Base-by-base conservation (phyloP, 2,329 filamentous ascomycete species). In the Beauveria rudraprayagi region DNA sequence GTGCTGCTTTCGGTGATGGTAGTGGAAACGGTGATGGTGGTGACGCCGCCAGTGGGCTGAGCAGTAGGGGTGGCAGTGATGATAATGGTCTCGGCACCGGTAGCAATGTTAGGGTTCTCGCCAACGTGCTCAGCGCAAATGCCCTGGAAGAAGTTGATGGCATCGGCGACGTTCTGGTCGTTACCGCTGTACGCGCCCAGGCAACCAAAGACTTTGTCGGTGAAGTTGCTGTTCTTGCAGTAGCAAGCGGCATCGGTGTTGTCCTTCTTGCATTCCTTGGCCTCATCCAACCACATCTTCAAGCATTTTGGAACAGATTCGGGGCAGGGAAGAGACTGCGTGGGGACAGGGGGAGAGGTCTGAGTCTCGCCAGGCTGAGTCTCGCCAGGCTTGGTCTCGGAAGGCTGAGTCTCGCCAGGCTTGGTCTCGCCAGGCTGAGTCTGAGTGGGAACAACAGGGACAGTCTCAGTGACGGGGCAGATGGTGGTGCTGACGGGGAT, bases 211-310 rank as follows among this genome's bases (percentile, higher is more conserved):
- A 97, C 85, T 70, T 87, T 87, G 73, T 85, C 80, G 71, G 92
- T 89, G 76, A 94, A 93, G 60, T 84, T 78, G 63, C 81, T 74
- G 71, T 88, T 83, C 67, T 90, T 89, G 85, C 93, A 97, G 87
- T 90, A 96, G 85, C 93, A 97, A 66, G 77, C 76, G 63, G 81
- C 77, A 71, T 96, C 91, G 48, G 88, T 87, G 86, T 96, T 96
- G 78, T 90, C 34, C 11, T 37, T 86, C 68, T 82, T 81, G 84
- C 93, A 97, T 71, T 83, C 78, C 56, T 70, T 63, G 56, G 89
- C 83, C 63, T 81, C 76, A 72, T 84, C 83, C 70, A 96, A 77
- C 90, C 91, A 97, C 69, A 92, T 95, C 83, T 93, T 94, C 77
- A 97, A 79, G 80, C 93, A 97, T 71, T 85, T 85, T 65, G 93